These are phyloP conservation scores for Candida multigemmis DNA, from an alignment of 805 yeast species.

Conservation along the genomic window DNA sequence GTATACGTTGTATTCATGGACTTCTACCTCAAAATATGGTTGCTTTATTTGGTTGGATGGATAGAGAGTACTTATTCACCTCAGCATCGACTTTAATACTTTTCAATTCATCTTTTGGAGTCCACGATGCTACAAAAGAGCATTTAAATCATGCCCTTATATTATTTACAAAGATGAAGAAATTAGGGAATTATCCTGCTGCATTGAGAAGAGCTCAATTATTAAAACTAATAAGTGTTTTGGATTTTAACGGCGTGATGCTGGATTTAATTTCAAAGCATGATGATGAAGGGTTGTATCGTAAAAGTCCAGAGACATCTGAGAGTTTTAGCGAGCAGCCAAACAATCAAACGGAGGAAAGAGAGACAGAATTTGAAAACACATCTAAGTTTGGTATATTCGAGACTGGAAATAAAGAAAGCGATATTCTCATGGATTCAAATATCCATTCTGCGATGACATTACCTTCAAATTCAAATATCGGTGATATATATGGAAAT, in stretches of 20 bases:
- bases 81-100: slow-evolving; percentile 66
- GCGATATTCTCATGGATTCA: no score
- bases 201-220: slow-evolving; percentile 66
- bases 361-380: no score
- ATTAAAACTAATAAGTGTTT: slow-evolving; percentile 50
- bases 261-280: slow-evolving; percentile 46
- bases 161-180: slow-evolving; percentile 67
- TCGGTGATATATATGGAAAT: slow-evolving; percentile 23
- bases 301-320: no score
- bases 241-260: slow-evolving; percentile 66
- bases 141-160: slow-evolving; percentile 66
- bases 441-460: no score
- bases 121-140: slow-evolving; percentile 63
- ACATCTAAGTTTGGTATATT: no score
- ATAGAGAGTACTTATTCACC: slow-evolving; percentile 70
- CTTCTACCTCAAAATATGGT: slow-evolving; percentile 70
- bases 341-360: no score
- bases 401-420: no score
- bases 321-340: no score
- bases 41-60: slow-evolving; percentile 85
- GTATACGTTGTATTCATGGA: slow-evolving; percentile 67
- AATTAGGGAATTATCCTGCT: slow-evolving; percentile 74
- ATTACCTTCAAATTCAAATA: slow-evolving; percentile 8
- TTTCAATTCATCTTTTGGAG: slow-evolving; percentile 75
- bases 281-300: slow-evolving; percentile 33